Base-by-base conservation (phyloP, 176 grass and related monocot species). In the Musa itinerans region DNA sequence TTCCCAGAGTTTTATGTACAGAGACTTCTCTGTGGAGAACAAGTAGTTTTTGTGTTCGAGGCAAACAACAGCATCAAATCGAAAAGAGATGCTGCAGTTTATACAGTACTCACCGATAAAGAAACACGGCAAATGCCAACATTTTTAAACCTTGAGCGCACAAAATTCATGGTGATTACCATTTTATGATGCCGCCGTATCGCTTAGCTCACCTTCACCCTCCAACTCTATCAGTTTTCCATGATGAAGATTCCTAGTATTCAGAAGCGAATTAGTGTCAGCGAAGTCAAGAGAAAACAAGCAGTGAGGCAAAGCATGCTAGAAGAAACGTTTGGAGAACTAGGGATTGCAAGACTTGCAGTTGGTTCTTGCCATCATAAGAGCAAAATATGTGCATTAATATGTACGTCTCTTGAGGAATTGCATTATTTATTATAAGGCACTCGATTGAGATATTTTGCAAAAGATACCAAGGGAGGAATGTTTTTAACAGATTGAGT, bases 151-250 rank as follows among this genome's bases (percentile, higher is more conserved):
- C 63, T 13, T n/a, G 11, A 8, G 57, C 1, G 57, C n/a, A 3
- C 2, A 19, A n/a, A 7, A 7, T 61, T 19, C 57, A 61, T n/a
- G 15, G 57, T 7, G 17, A 61, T 15, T 8, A 34, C 24, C 34
- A 61, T 54, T 59, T 68, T 78, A 83, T 53, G 95, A 94, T 52
- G 83, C 79, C 49, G 95, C 88, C 0, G 91, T 94, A 78, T 92
- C 86, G 54, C 77, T 92, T 80, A 92, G 88, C 54, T 94, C 95
- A 21, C 76, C 83, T 94, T 92, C 87, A 19, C 29, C 21, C 23
- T 17, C 72, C 74, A 91, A 85, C 71, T 87, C 82, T 59, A 84
- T 77, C 59, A 62, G 68, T 14, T 85, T 90, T 73, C 81, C 77
- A 24, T 53, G 73, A 14, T 65, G 89, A 74, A 63, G 82, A 65